A percentile compares a stretch with the other conserved stretches of the same genome.
phyloP scores from a whole-genome alignment of 2,329 filamentous ascomycete genomes.

The Paecilomyces niveus region DNA sequence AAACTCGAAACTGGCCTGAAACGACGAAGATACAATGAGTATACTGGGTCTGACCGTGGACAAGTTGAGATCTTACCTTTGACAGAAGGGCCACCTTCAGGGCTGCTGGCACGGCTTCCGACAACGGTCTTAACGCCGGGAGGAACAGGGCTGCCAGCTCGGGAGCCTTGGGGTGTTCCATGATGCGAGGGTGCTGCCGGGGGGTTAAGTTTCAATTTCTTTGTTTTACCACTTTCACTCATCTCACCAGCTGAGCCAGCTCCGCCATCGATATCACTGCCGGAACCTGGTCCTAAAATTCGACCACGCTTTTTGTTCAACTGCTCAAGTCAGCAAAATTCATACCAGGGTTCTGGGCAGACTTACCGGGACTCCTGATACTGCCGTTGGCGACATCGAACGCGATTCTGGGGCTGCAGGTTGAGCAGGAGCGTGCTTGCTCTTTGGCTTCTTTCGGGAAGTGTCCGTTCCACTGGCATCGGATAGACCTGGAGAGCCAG shows the following conservation, averaged over 20 bases:
- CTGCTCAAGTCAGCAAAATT: conserved; percentile 30
- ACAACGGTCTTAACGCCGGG: conserved; percentile 17
- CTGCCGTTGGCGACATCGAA: conserved; percentile 57
- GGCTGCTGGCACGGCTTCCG: conserved; percentile 35
- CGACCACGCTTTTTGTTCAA: conserved; percentile 46
- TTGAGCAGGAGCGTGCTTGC: conserved; percentile 48
- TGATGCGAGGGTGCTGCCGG: conserved; percentile 28
- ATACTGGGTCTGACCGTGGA: background rate
- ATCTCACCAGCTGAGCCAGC: conserved; percentile 41
- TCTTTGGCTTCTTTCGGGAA: conserved; percentile 69
- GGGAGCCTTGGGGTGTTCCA: conserved; percentile 42
- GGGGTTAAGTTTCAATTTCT: conserved; percentile 44
- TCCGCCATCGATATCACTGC: conserved; percentile 51
- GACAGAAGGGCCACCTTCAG: conserved; percentile 19
- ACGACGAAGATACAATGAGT: background rate
- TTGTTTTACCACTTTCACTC: conserved; percentile 37
- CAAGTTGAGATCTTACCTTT: conserved; percentile 14
- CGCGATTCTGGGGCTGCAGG: conserved; percentile 40
- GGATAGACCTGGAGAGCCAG: conserved; percentile 78
- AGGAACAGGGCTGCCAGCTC: conserved; percentile 40
- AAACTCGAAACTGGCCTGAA: conserved; percentile 20
- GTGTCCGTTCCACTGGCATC: conserved; percentile 92
- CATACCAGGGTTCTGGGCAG: background rate
- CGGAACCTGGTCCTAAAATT: conserved; percentile 38
- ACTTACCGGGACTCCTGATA: conserved; percentile 48